These are phyloP conservation scores for Cylindrodendrum hubeiense DNA, from an alignment of 2,329 filamentous ascomycete species.

Conservation along the genomic window DNA sequence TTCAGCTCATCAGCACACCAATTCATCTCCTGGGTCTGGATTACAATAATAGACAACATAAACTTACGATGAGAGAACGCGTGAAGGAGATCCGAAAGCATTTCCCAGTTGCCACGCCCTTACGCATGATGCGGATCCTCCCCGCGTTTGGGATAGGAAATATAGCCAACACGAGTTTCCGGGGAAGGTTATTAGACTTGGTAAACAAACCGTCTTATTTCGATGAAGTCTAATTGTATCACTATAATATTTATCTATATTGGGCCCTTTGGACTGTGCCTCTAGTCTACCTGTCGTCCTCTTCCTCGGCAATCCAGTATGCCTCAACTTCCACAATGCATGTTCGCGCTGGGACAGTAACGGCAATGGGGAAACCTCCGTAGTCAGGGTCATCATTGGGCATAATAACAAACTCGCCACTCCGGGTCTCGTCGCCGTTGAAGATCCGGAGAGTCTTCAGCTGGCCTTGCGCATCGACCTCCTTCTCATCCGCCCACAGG, in stretches of 20 bases:
- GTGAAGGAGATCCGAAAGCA: constrained; percentile 27
- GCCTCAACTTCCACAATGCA: constrained; percentile 58
- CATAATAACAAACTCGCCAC: constrained; percentile 64
- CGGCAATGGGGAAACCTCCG: constrained; percentile 66
- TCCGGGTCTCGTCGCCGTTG: constrained; percentile 57
- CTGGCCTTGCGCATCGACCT: constrained; percentile 48
- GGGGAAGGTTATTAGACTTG: neutral
- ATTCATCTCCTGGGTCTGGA: constrained; percentile 41
- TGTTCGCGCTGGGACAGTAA: constrained; percentile 66
- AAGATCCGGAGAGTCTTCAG: constrained; percentile 49
- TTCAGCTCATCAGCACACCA: constrained; percentile 39
- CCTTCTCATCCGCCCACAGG: constrained; percentile 52
- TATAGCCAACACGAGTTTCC: neutral
- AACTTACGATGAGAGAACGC: constrained; percentile 31
- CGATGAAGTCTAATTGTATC: neutral
- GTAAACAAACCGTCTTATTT: neutral
- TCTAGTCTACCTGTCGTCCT: constrained; percentile 37
- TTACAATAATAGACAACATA: constrained; percentile 31
- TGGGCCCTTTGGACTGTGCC: neutral
- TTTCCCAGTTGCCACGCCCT: constrained; percentile 34
- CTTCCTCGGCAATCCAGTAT: constrained; percentile 49
- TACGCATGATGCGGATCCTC: constrained; percentile 40
- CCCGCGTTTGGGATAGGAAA: too few relatives aligned
- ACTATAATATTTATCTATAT: neutral
- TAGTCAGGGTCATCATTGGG: constrained; percentile 68